Evolutionary conservation across 2,329 filamentous ascomycete species (phyloP), one percentile per base, ranked within the genome.

Genomic region (Aspergillus alliaceus): DNA sequence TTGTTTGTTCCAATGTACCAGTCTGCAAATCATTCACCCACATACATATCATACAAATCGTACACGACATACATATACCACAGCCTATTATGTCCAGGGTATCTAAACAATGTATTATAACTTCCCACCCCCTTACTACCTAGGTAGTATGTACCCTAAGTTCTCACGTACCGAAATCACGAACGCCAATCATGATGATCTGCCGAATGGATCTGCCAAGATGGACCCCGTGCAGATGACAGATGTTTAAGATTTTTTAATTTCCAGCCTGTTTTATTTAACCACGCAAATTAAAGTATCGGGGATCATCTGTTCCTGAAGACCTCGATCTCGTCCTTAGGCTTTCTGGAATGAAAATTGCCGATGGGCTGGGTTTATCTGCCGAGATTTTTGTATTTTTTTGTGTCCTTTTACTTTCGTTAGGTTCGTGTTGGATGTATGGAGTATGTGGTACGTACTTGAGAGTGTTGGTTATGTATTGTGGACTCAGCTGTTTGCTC

Each of bases 171-270:
- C 15, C 61, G 54, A 53, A 62, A 58, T 63, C 65, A 63, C 62
- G 25, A 48, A 61, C 65, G 67, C 63, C 62, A 71, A 70, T 70
- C 66, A 62, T 58, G 70, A 66, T 70, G 70, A 73, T 73, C 70
- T 73, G 70, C 70, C 70, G 70, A 67, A 65, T 70, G 65, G 64
- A 66, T 70, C 69, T 60, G 69, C 69, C 68, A 69, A 69, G 67
- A 65, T 64, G 64, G 67, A 55, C 67, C 66, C 66, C 67, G 62
- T 71, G 69, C 69, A 70, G 69, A 70, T 72, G 67, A 71, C 68
- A 71, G 67, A 66, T 64, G 63, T 52, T 60, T 56, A 53, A 57
- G n/a, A 7, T 42, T 2, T 12, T 8, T 24, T 40, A 44, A 44
- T 44, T 44, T 44, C 18, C 22, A 20, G 3, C 14, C n/a, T n/a